Percentiles rank a stretch among this genome's conserved stretches.
Conservation (phyloP, 305 asterid genomes). For the Fraxinus baroniana region DNA sequence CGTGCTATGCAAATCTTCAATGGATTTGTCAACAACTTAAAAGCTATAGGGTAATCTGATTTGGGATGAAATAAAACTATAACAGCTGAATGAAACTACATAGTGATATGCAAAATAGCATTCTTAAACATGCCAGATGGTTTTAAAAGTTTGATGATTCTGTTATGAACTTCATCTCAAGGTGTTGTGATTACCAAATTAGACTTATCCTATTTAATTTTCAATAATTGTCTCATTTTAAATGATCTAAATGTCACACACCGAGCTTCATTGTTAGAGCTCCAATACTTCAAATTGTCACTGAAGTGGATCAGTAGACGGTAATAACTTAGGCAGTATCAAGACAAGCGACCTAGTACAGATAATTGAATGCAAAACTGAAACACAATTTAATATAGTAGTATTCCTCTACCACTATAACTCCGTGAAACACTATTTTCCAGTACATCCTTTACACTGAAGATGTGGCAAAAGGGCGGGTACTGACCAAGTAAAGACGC, state of each 20-base stretch:
- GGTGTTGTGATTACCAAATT: not conserved
- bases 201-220: not conserved
- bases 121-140: not conserved
- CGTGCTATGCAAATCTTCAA: not conserved
- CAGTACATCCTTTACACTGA: not conserved
- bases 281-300: not conserved
- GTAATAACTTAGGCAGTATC: not conserved
- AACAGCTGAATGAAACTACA: not conserved
- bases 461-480: not conserved
- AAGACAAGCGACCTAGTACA: not conserved
- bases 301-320: not conserved
- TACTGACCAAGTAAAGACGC: slow-evolving; percentile 88
- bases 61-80: slow-evolving; percentile 3
- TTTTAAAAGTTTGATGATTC: not conserved
- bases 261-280: not conserved
- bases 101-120: not conserved
- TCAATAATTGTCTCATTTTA: not conserved
- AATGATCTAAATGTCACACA: not conserved
- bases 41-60: not conserved
- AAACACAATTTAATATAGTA: not conserved
- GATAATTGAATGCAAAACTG: not conserved
- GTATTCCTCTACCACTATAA: not conserved
- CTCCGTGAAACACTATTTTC: not conserved
- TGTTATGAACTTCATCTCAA: not conserved
- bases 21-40: not conserved